Evolutionary conservation across 1,139 yeast genomes (phyloP).

Genomic region (Spencermartinsiella ligniputridi): DNA sequence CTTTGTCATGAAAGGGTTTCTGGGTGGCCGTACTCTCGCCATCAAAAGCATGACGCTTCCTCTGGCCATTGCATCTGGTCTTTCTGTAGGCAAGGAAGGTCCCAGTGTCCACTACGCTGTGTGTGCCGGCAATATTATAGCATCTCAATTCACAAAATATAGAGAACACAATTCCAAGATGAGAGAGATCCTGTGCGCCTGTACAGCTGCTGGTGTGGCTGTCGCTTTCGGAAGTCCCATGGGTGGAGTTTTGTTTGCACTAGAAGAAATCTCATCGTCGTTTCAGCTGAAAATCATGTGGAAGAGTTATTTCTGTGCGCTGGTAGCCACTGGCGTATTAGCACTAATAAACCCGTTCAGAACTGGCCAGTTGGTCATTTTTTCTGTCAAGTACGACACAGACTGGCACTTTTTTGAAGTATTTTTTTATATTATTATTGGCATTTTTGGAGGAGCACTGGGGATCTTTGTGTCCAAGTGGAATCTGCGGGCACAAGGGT

Average conservation of each 20-base stretch:
- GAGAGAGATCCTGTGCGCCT: slow-evolving; percentile 68
- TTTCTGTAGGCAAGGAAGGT: slow-evolving; percentile 81
- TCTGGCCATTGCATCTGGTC: slow-evolving; percentile 75
- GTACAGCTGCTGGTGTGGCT: slow-evolving; percentile 90
- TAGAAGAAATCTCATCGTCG: slow-evolving; percentile 70
- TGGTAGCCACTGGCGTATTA: slow-evolving; percentile 79
- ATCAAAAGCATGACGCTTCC: slow-evolving; percentile 83
- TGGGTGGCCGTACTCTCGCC: slow-evolving; percentile 65
- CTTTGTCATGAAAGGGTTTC: slow-evolving; percentile 71
- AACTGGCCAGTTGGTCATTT: slow-evolving; percentile 89
- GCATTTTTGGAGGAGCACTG: slow-evolving; percentile 86
- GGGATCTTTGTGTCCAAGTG: slow-evolving; percentile 78
- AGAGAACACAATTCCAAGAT: slow-evolving; percentile 37
- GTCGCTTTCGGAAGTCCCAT: slow-evolving; percentile 94
- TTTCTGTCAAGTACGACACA: slow-evolving; percentile 79
- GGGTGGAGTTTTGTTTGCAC: slow-evolving; percentile 86
- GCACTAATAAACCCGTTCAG: slow-evolving; percentile 78
- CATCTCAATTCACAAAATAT: slow-evolving; percentile 48
- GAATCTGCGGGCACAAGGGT: slow-evolving; percentile 73
- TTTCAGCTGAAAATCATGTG: slow-evolving; percentile 79
- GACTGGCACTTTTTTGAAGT: slow-evolving; percentile 87
- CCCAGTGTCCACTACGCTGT: slow-evolving; percentile 86
- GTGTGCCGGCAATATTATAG: slow-evolving; percentile 68
- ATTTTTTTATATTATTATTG: slow-evolving; percentile 72
- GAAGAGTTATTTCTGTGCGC: slow-evolving; percentile 88